Conservation (phyloP, 2,329 filamentous ascomycete species). For the Ophiostoma sp. region DNA sequence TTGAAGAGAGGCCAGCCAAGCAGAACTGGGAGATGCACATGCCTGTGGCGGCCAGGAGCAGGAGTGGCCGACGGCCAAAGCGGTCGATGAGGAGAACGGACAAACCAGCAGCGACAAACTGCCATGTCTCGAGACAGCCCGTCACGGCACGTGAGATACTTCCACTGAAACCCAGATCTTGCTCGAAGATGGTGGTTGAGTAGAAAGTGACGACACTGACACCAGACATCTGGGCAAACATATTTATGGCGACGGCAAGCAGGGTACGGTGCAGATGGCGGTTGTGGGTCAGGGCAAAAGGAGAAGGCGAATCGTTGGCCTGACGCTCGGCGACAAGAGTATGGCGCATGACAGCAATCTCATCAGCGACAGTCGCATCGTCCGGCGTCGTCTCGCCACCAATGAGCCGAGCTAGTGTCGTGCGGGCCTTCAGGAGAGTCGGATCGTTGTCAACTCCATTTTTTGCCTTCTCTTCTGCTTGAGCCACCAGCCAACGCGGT, state of each 20-base stretch:
- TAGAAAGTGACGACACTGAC: neutral
- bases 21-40: constrained; percentile 58
- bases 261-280: neutral
- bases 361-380: constrained; percentile 55
- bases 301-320: constrained; percentile 17
- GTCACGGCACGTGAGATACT: neutral
- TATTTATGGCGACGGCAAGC: neutral
- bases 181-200: neutral
- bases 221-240: neutral
- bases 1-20: constrained; percentile 36
- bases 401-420: constrained; percentile 45
- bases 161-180: neutral
- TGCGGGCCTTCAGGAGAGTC: constrained; percentile 45
- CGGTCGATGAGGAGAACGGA: constrained; percentile 31
- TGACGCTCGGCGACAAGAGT: neutral
- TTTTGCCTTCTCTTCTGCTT: neutral
- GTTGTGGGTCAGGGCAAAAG: neutral
- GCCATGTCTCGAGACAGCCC: constrained; percentile 12
- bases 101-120: constrained; percentile 28
- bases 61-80: constrained; percentile 31
- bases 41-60: constrained; percentile 52
- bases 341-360: constrained; percentile 42
- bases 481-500: constrained; percentile 46
- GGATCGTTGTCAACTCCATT: constrained; percentile 36
- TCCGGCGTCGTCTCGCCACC: constrained; percentile 43